Base-by-base conservation (phyloP, 1,284 basidiomycete species). In the Malassezia restricta region DNA sequence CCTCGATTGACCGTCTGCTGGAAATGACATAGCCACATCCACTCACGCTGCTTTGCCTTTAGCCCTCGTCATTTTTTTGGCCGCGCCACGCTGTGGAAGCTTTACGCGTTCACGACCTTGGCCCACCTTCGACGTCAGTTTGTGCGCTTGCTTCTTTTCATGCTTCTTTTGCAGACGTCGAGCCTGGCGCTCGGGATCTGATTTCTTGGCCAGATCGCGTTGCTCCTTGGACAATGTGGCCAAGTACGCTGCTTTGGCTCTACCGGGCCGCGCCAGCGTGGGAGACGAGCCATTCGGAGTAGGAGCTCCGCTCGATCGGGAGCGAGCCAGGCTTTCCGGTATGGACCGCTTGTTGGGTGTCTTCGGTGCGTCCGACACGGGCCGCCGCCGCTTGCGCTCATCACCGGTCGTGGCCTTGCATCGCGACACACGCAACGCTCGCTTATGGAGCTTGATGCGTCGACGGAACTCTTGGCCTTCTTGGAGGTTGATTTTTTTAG, bases 211-310 rank as follows among this genome's bases (percentile, higher is more conserved):
- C 33, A 56, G 55, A 8, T 54, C 47, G 31, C 67, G 63, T 47
- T 69, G 61, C 41, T 67, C 58, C 46, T 69, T 66, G 42, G 49
- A 46, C 5, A 68, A 52, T 31, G 45, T 62, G 1, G 61, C 50
- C 32, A 62, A 63, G 41, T 58, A 51, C 40, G 62, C 52, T 7
- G 65, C 59, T 40, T 60, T 62, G 20, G 53, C 50, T 4, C 20
- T 2, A 24, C 20, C 20, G 40, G 51, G 51, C 5, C 50, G 35
- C 15, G 56, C 44, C 43, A 41, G n/a, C 8, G 17, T 32, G 0
- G 68, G 68, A 5, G 64, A 66, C 11, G 65, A 62, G 27, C 68
- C 68, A 39, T 66, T 65, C 27, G 68, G 68, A 12, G 68, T 67
- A 8, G 68, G 68, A 6, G 68, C 68, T 9, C 68, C 68, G 15